These are phyloP conservation scores for Eutrema heterophyllum DNA, from an alignment of 345 rosid genomes.

Conservation along the genomic window DNA sequence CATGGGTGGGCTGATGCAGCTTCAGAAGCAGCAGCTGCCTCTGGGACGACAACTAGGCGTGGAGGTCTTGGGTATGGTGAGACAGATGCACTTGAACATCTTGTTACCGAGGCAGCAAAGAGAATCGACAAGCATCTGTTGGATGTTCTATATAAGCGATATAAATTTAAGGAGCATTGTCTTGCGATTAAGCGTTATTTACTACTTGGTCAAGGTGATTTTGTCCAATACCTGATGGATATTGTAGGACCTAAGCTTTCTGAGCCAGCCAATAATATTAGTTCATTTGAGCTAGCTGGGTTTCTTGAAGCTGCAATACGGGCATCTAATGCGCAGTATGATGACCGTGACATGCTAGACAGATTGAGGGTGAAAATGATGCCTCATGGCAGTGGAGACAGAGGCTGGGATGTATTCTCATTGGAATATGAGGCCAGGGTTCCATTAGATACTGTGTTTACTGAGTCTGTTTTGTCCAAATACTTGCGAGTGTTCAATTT, in stretches of 20 bases:
- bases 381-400: slow-evolving; percentile 87
- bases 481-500: slow-evolving; percentile 90
- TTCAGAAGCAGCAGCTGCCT: slow-evolving; percentile 85
- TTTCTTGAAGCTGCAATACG: slow-evolving; percentile 86
- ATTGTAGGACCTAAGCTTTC: slow-evolving; percentile 90
- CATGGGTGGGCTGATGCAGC: slow-evolving; percentile 96
- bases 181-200: slow-evolving; percentile 94
- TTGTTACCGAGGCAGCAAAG: slow-evolving; percentile 88
- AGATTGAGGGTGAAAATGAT: slow-evolving; percentile 91
- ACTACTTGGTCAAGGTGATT: slow-evolving; percentile 96
- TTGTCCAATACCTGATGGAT: slow-evolving; percentile 95
- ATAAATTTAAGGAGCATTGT: slow-evolving; percentile 88
- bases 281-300: slow-evolving; percentile 94
- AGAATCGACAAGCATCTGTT: slow-evolving; percentile 89
- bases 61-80: slow-evolving; percentile 97
- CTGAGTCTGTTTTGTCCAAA: slow-evolving; percentile 77
- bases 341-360: slow-evolving; percentile 85
- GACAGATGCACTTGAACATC: slow-evolving; percentile 89
- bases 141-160: slow-evolving; percentile 76
- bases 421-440: slow-evolving; percentile 91
- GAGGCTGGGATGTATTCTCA: slow-evolving; percentile 99
- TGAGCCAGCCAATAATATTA: slow-evolving; percentile 94
- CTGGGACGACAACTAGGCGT: slow-evolving; percentile 86
- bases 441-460: slow-evolving; percentile 89
- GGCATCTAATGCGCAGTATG: slow-evolving; percentile 98